phyloP scores from a whole-genome alignment of 352 stramenopile genomes.

The Thalassiosira oceanica region DNA sequence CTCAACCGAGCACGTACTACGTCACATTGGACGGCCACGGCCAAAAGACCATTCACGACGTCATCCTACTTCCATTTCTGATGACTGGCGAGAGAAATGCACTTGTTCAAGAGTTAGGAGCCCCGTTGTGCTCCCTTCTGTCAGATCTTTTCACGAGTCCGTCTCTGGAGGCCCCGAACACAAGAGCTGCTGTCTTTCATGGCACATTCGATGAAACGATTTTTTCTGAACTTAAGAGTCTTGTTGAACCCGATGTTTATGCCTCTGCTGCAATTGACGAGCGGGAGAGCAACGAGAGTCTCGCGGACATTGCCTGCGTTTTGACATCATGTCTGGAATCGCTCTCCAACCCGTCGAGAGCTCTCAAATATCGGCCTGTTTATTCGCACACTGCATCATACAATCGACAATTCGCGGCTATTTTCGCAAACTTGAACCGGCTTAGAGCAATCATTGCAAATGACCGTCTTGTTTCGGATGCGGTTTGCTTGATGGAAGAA shows the following conservation, averaged over 20 bases:
- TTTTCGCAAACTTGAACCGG: no score
- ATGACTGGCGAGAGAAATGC: conserved; percentile 22
- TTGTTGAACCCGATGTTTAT: no score
- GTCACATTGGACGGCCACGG: conserved; percentile 69
- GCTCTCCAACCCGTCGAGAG: no score
- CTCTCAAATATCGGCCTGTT: conserved; percentile 14
- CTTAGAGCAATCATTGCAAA: no score
- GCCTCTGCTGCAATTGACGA: no score
- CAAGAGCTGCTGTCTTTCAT: conserved; percentile 52
- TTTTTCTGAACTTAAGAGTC: no score
- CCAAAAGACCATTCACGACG: conserved; percentile 56
- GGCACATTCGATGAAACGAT: conserved; percentile 44
- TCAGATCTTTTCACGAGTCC: conserved; percentile 57
- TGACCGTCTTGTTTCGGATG: no score
- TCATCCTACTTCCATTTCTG: conserved; percentile 57
- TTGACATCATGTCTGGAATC: conserved; percentile 29
- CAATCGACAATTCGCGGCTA: no score
- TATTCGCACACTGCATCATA: conserved; percentile 36
- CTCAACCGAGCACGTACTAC: conserved; percentile 47
- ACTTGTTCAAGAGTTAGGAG: conserved; percentile 32
- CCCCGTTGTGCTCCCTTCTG: conserved; percentile 36
- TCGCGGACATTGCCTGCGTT: conserved; percentile 21
- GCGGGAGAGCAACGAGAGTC: conserved; percentile 2
- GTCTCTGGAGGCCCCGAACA: conserved; percentile 51
- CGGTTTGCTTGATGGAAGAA: no score